Evolutionary conservation across 768 basidiomycete genomes (phyloP).

Genomic region (Phylloporus sp.): DNA sequence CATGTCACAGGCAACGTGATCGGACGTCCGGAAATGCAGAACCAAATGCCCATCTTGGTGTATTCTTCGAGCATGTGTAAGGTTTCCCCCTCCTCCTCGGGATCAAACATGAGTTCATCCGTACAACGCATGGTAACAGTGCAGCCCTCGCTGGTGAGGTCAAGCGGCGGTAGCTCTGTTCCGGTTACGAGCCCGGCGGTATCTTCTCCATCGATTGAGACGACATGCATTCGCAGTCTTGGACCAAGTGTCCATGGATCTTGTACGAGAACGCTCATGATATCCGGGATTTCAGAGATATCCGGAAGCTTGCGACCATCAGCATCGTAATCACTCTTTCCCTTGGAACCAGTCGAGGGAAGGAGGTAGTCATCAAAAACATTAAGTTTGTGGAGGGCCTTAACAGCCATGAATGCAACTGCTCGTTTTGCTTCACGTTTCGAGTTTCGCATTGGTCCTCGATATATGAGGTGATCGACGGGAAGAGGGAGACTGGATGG

Average conservation of each 20-base stretch:
- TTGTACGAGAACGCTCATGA: constrained; percentile 56
- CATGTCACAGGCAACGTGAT: constrained; percentile 49
- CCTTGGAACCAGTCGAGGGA: constrained; percentile 55
- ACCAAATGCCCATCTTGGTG: constrained; percentile 59
- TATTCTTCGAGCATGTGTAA: constrained; percentile 59
- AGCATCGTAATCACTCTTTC: constrained; percentile 48
- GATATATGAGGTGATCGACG: constrained; percentile 47
- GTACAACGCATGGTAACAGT: constrained; percentile 39
- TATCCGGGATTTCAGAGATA: constrained; percentile 44
- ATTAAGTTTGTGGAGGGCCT: constrained; percentile 60
- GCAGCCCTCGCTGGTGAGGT: constrained; percentile 37
- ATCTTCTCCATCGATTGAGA: constrained; percentile 47
- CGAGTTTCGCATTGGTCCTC: constrained; percentile 56
- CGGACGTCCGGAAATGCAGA: constrained; percentile 58
- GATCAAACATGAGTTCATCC: constrained; percentile 46
- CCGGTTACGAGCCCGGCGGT: constrained; percentile 68
- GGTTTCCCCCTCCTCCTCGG: constrained; percentile 43
- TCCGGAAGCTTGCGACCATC: constrained; percentile 46
- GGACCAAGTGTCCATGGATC: constrained; percentile 64
- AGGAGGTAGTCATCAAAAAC: constrained; percentile 82
- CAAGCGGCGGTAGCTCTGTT: constrained; percentile 46
- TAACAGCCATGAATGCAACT: constrained; percentile 76
- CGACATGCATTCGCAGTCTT: constrained; percentile 59
- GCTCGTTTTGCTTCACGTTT: constrained; percentile 84
- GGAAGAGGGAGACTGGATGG: constrained; percentile 66